Base-by-base conservation (phyloP, 352 stramenopile genomes). In the Globisporangium iwayamae region DNA sequence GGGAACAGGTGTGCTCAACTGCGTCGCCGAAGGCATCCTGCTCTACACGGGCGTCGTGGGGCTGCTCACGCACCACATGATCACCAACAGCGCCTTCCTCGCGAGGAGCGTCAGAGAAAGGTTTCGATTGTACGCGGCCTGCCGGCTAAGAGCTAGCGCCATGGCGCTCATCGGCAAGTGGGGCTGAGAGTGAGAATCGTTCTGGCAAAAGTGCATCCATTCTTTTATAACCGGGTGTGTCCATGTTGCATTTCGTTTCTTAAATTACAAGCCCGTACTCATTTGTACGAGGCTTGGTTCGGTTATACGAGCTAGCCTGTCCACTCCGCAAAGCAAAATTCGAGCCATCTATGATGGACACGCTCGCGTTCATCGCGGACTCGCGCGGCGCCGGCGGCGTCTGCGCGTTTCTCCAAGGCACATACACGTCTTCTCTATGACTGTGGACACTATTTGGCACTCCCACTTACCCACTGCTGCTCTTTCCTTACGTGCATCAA, bases 51-150 rank as follows among this genome's bases (percentile, higher is more conserved):
- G 70, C 30, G 63, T 60, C 43, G 62, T 76, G n/a, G n/a, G n/a
- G n/a, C n/a, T n/a, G n/a, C n/a, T n/a, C 61, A 85, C 82, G 63
- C 80, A 88, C 72, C 82, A 89, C 68, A 80, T 91, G 71, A 90
- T 81, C 47, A 83, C 59, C 16, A 91, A 89, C 69, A 43, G 69
- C 6, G 70, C 80, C 55, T 90, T 93, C 68, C 66, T 87, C 50
- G 69, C 57, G 28, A 69, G 72, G 5, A 63, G 59, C 2, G 45
- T 66, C 9, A 25, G 53, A 2, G 63, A 89, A 52, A 77, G 78
- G 2, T 70, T 83, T 18, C 52, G 73, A 28, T 41, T 85, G 32
- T 83, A 89, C 60, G 28, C 76, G n/a, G 70, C 62, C 10, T 65
- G 83, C 53, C 85, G 74, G 72, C 60, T 90, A n/a, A 78, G 80